Evolutionary conservation across 352 stramenopile species (phyloP).

Genomic region (Phytopythium delawarense): DNA sequence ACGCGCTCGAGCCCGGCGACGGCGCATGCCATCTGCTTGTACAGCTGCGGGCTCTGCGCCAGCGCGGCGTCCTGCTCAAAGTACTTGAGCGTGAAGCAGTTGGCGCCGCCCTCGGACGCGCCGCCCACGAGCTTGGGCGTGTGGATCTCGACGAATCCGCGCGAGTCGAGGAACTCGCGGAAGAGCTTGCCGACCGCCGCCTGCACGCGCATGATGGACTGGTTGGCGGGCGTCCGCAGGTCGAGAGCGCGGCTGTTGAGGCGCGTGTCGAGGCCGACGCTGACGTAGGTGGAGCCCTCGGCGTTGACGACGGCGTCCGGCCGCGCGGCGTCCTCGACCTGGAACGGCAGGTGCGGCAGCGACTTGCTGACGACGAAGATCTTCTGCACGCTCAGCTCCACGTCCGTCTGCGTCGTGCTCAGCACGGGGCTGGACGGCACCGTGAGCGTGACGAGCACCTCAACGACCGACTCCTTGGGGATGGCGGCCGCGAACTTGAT

Average conservation of each 20-base stretch:
- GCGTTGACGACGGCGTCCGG: constrained; percentile 84
- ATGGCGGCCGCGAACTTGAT: constrained; percentile 95
- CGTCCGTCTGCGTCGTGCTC: constrained; percentile 92
- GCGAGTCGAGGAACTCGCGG: constrained; percentile 93
- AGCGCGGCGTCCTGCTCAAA: constrained; percentile 97
- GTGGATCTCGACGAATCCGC: constrained; percentile 99
- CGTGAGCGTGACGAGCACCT: constrained; percentile 92
- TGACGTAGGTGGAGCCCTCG: constrained; percentile 81
- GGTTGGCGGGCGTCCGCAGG: constrained; percentile 97
- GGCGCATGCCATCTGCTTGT: constrained; percentile 99
- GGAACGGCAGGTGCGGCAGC: constrained; percentile 86
- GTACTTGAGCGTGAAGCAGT: constrained; percentile 99
- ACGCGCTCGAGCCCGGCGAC: constrained; percentile 98
- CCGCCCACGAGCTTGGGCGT: constrained; percentile 98
- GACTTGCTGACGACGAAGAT: constrained; percentile 96
- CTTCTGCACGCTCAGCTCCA: constrained; percentile 94
- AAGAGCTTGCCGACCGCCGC: constrained; percentile 96
- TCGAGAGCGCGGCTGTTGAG: constrained; percentile 97
- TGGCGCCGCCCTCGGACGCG: constrained; percentile 95
- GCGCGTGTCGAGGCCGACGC: constrained; percentile 89
- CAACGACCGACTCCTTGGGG: constrained; percentile 95
- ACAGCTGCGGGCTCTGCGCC: constrained; percentile 96
- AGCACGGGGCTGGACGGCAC: constrained; percentile 86
- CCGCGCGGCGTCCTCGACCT: constrained; percentile 94
- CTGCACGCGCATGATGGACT: constrained; percentile 98